phyloP scores from a whole-genome alignment of 306 rosid genomes.

The Prunus padus region DNA sequence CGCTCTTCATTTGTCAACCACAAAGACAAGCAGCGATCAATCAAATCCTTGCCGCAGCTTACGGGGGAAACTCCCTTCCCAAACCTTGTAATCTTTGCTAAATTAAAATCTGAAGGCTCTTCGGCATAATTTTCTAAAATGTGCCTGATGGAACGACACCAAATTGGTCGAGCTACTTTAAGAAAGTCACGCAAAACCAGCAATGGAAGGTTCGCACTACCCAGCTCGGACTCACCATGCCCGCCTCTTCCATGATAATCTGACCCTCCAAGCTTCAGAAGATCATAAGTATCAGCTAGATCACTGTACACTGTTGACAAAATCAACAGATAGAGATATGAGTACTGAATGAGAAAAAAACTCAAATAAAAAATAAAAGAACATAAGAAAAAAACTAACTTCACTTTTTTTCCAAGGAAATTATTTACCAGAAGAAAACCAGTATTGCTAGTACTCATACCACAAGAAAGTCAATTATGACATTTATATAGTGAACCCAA shows the following conservation, averaged over 20 bases:
- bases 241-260: slow-evolving; percentile 94
- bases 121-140: slow-evolving; percentile 58
- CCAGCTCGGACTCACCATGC: slow-evolving; percentile 71
- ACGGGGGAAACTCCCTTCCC: slow-evolving; percentile 53
- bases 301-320: slow-evolving; percentile 69
- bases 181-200: slow-evolving; percentile 71
- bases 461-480: neutral
- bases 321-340: slow-evolving; percentile 11
- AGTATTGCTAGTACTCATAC: neutral
- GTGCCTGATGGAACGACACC: slow-evolving; percentile 74
- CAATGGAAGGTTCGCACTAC: slow-evolving; percentile 91
- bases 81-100: slow-evolving; percentile 60
- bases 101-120: slow-evolving; percentile 79
- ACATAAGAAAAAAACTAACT: neutral
- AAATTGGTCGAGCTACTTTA: slow-evolving; percentile 71
- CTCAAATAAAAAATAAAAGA: neutral
- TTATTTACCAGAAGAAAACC: neutral
- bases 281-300: slow-evolving; percentile 70
- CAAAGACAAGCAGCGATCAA: slow-evolving; percentile 66
- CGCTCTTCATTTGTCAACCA: slow-evolving; percentile 85
- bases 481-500: neutral
- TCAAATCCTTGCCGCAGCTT: slow-evolving; percentile 53
- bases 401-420: neutral
- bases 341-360: neutral
- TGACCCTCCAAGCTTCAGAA: slow-evolving; percentile 92